Evolutionary conservation across 148 eudicot genomes (phyloP).

Genomic region (Oxyria digyna): DNA sequence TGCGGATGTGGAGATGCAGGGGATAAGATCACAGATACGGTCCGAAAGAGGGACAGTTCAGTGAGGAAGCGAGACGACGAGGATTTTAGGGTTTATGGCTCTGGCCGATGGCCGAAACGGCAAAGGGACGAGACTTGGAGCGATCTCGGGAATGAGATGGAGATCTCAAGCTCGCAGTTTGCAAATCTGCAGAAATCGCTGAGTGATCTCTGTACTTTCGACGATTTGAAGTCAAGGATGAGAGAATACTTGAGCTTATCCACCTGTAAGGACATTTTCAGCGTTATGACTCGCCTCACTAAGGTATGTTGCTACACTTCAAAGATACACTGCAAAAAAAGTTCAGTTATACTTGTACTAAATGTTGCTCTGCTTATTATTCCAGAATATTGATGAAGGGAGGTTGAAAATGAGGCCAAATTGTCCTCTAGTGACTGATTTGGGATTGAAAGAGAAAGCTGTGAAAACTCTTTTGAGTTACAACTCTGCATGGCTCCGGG

Average conservation of each 20-base stretch:
- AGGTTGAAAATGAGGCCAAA: constrained; percentile 82
- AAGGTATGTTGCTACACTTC: constrained; percentile 31
- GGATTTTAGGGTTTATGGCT: constrained; percentile 24
- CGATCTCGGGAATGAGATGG: constrained; percentile 11
- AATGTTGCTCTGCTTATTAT: constrained; percentile 2
- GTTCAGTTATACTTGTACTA: neutral
- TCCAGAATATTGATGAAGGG: constrained; percentile 86
- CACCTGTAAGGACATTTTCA: constrained; percentile 58
- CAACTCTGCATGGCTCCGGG: constrained; percentile 75
- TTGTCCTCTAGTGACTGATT: constrained; percentile 88
- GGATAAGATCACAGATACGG: constrained; percentile 11
- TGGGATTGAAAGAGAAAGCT: constrained; percentile 81
- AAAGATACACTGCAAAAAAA: neutral
- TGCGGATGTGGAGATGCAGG: constrained; percentile 37
- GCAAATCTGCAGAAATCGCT: constrained; percentile 42
- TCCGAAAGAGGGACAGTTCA: constrained; percentile 52
- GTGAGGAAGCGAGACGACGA: constrained; percentile 9
- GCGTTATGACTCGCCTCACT: constrained; percentile 55
- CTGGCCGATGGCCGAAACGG: constrained; percentile 66
- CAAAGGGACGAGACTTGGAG: constrained; percentile 31
- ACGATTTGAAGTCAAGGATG: constrained; percentile 83
- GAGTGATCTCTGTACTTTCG: constrained; percentile 72
- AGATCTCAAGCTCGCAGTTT: constrained; percentile 21
- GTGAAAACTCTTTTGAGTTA: constrained; percentile 58
- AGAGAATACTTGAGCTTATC: constrained; percentile 60